Evolutionary conservation across 257 asterid genomes (phyloP).

Genomic region (Solanum dulcamara): DNA sequence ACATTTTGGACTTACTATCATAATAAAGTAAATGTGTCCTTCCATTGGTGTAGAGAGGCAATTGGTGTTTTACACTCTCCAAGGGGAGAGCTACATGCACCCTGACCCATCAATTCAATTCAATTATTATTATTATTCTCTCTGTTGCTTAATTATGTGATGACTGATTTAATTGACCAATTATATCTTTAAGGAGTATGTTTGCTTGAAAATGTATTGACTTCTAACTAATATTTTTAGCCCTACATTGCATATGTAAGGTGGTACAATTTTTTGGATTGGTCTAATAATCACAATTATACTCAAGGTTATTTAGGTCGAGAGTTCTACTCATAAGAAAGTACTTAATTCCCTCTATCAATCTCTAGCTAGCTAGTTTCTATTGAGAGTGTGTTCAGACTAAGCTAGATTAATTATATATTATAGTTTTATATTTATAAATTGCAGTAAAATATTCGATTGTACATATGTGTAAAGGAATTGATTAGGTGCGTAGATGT

Average conservation of each 20-base stretch:
- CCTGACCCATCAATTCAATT: neutral
- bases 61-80: conserved; percentile 15
- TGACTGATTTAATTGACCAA: neutral
- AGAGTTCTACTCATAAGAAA: neutral
- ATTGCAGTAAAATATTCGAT: no score
- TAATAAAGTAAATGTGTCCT: conserved; percentile 15
- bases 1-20: neutral
- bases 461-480: no score
- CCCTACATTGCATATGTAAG: neutral
- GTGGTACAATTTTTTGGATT: neutral
- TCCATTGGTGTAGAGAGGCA: conserved; percentile 32
- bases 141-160: neutral
- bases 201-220: neutral
- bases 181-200: neutral
- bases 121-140: neutral
- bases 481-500: no score
- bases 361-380: no score
- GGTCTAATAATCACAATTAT: neutral
- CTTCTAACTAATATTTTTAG: neutral
- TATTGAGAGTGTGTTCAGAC: no score
- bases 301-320: neutral
- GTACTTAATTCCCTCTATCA: neutral
- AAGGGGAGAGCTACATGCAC: conserved; percentile 18
- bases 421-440: no score
- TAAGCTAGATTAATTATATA: no score